These are phyloP conservation scores for Coemansia sp. DNA, from an alignment of 192 early-diverging fungal genomes.

Conservation along the genomic window DNA sequence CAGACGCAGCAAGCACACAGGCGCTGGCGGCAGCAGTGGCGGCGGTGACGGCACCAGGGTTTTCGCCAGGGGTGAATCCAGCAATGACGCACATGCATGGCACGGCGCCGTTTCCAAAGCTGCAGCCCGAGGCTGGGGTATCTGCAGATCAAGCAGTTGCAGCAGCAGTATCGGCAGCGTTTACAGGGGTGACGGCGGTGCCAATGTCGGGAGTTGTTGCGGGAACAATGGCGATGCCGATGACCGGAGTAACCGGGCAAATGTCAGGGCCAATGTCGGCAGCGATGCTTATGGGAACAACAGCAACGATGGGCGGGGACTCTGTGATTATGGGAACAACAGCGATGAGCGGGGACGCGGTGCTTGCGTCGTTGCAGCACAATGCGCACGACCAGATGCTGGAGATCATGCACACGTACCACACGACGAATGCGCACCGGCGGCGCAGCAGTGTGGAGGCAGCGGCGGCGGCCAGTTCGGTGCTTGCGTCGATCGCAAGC, in stretches of 20 bases:
- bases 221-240: not conserved
- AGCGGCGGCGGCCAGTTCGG: slow-evolving; percentile 52
- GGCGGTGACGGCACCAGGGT: slow-evolving; percentile 15
- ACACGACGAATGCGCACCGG: slow-evolving; percentile 35
- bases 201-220: not conserved
- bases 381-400: slow-evolving; percentile 43
- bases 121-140: slow-evolving; percentile 14
- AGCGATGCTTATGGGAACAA: slow-evolving; percentile 18
- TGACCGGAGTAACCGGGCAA: slow-evolving; percentile 5
- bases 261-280: slow-evolving; percentile 31
- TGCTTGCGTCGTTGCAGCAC: slow-evolving; percentile 26
- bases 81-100: slow-evolving; percentile 4
- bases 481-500: slow-evolving; percentile 51
- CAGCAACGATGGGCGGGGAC: slow-evolving; percentile 17
- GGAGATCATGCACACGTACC: slow-evolving; percentile 52
- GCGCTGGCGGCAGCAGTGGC: slow-evolving; percentile 16
- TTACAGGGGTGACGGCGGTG: slow-evolving; percentile 4
- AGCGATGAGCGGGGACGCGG: slow-evolving; percentile 9
- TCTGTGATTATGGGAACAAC: slow-evolving; percentile 11
- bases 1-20: slow-evolving; percentile 8
- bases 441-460: slow-evolving; percentile 54
- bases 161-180: not conserved
- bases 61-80: not conserved
- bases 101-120: slow-evolving; percentile 28
- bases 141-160: not conserved